phyloP scores from a whole-genome alignment of 2,329 filamentous ascomycete genomes.

The Trichoderma endophyticum region DNA sequence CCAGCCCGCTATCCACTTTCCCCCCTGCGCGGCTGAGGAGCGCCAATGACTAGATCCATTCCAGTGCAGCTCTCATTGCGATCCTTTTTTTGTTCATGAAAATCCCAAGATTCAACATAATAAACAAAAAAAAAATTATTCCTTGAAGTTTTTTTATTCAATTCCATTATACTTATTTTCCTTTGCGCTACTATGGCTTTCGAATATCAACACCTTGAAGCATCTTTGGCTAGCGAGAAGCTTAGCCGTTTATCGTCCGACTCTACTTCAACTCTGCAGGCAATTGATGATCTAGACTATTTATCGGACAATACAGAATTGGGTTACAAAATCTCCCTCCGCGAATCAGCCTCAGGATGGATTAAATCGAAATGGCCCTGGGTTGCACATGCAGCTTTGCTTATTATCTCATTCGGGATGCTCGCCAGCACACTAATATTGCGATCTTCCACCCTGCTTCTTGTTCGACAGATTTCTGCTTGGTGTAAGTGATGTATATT shows the following conservation, averaged over 20 bases:
- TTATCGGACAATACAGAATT: neutral
- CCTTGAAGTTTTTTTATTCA: neutral
- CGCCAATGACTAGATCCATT: neutral
- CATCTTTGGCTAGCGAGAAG: neutral
- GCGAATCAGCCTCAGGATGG: neutral
- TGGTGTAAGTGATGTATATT: neutral
- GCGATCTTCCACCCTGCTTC: neutral
- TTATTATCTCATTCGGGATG: neutral
- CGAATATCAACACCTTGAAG: neutral
- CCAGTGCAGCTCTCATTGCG: neutral
- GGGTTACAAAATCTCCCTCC: neutral
- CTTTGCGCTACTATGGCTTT: neutral
- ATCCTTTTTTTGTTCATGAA: neutral
- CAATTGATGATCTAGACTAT: neutral
- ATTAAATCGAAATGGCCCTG: neutral
- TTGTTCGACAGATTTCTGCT: neutral
- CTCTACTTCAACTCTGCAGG: neutral
- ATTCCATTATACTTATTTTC: neutral
- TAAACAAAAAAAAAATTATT: neutral
- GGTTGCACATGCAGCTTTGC: neutral
- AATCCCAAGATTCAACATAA: neutral
- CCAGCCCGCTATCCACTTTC: neutral
- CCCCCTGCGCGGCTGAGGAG: neutral
- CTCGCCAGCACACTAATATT: neutral
- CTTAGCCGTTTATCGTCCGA: neutral